These are phyloP conservation scores for Centrapalus pauciflorus DNA, from an alignment of 129 eudicot genomes.

Conservation along the genomic window DNA sequence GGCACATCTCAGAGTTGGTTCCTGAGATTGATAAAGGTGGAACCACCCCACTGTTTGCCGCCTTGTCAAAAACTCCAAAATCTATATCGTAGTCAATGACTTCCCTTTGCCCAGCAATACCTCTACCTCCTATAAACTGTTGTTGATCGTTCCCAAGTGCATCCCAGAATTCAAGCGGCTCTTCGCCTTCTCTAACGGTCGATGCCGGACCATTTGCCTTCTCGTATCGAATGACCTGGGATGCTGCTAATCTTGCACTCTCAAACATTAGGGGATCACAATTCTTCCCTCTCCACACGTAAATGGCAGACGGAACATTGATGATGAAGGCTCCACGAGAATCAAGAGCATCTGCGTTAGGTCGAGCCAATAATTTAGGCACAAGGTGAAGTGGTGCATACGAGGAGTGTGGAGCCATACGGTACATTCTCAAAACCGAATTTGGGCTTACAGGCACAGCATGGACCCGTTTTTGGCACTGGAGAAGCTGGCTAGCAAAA, in stretches of 20 bases:
- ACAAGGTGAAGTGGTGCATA: conserved; percentile 95
- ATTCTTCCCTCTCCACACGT: conserved; percentile 73
- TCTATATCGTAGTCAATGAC: conserved; percentile 68
- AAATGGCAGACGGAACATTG: conserved; percentile 74
- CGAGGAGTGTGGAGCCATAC: conserved; percentile 91
- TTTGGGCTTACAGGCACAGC: conserved; percentile 81
- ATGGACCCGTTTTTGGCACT: conserved; percentile 92
- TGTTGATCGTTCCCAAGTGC: conserved; percentile 41
- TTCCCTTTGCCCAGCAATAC: conserved; percentile 35
- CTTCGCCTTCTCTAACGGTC: conserved; percentile 71
- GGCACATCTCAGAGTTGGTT: conserved; percentile 49
- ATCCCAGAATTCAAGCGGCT: conserved; percentile 69
- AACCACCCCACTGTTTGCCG: conserved; percentile 73
- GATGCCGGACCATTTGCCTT: conserved; percentile 56
- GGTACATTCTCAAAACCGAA: conserved; percentile 71
- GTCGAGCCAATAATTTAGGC: conserved; percentile 60
- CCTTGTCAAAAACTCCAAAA: conserved; percentile 71
- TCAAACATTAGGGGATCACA: conserved; percentile 52
- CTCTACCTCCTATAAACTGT: conserved; percentile 4
- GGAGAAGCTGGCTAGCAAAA: conserved; percentile 90
- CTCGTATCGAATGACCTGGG: conserved; percentile 81
- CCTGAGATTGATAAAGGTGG: conserved; percentile 72
- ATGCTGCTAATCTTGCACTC: conserved; percentile 66
- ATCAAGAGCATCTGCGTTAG: conserved; percentile 55
- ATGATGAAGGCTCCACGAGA: conserved; percentile 95